These are phyloP conservation scores for Prunus salicina DNA, from an alignment of 306 rosid genomes.

Conservation along the genomic window DNA sequence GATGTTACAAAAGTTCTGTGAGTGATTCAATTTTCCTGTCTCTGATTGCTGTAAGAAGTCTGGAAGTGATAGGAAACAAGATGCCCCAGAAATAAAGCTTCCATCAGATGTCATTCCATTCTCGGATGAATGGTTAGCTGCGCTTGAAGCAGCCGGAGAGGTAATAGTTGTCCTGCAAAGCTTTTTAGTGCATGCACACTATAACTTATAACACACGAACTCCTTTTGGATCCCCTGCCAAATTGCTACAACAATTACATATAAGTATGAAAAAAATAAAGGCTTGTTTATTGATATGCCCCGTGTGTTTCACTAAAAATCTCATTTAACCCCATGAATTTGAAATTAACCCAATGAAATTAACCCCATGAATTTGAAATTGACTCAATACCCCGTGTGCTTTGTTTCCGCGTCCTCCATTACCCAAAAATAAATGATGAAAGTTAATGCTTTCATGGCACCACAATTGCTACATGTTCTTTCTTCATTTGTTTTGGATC, in stretches of 20 bases:
- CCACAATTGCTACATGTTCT: background rate
- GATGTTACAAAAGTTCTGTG: constrained; percentile 9
- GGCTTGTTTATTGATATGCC: too few species aligned
- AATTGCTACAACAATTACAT: too few species aligned
- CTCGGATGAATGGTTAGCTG: constrained; percentile 95
- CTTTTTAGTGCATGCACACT: background rate
- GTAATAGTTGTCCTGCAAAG: constrained; percentile 27
- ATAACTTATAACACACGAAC: background rate
- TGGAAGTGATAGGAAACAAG: constrained; percentile 33
- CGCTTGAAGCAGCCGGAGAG: constrained; percentile 97
- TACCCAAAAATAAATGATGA: too few species aligned
- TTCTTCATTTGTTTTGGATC: background rate
- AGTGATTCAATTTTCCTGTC: background rate
- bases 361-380: too few species aligned
- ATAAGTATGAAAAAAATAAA: too few species aligned
- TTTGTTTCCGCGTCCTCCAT: too few species aligned
- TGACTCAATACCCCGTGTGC: too few species aligned
- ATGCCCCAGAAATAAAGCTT: constrained; percentile 41
- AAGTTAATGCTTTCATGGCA: background rate
- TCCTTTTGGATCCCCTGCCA: background rate
- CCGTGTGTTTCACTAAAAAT: too few species aligned
- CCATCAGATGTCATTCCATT: constrained; percentile 64
- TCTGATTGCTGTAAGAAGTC: constrained; percentile 43
- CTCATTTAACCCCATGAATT: too few species aligned
- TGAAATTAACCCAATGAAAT: too few species aligned